phyloP scores from a whole-genome alignment of 306 rosid genomes.

The Prunus padus region DNA sequence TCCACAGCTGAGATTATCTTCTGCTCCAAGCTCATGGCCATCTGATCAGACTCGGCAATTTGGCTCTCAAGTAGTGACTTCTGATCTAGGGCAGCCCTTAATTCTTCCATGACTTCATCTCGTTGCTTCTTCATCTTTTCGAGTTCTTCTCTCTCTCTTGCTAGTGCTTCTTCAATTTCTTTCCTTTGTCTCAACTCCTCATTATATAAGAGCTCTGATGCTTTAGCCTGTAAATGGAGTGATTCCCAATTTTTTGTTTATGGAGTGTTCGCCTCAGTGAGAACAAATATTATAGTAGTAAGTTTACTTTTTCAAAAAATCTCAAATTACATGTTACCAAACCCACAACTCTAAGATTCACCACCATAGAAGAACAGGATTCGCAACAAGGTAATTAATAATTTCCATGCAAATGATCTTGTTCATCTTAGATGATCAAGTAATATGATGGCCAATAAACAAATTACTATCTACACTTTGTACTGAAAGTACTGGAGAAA shows the following conservation, averaged over 20 bases:
- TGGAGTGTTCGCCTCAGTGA: not conserved
- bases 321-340: slow-evolving; percentile 7
- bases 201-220: slow-evolving; percentile 40
- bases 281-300: not conserved
- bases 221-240: slow-evolving; percentile 48
- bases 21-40: slow-evolving; percentile 46
- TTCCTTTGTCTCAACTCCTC: slow-evolving; percentile 63
- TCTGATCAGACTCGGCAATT: slow-evolving; percentile 49
- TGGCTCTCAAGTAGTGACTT: slow-evolving; percentile 49
- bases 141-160: slow-evolving; percentile 45
- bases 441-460: not conserved
- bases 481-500: not conserved
- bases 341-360: slow-evolving; percentile 5
- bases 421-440: slow-evolving; percentile 7
- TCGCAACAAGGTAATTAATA: not conserved
- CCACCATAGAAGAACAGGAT: not conserved
- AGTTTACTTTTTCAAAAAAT: slow-evolving; percentile 3
- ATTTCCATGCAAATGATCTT: not conserved
- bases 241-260: not conserved
- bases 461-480: not conserved
- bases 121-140: slow-evolving; percentile 41
- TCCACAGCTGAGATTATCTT: slow-evolving; percentile 52
- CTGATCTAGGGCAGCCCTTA: slow-evolving; percentile 47
- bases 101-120: slow-evolving; percentile 50
- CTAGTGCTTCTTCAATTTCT: slow-evolving; percentile 56